Evolutionary conservation across 768 basidiomycete species (phyloP).

Genomic region (Dacryopinax spathularia): DNA sequence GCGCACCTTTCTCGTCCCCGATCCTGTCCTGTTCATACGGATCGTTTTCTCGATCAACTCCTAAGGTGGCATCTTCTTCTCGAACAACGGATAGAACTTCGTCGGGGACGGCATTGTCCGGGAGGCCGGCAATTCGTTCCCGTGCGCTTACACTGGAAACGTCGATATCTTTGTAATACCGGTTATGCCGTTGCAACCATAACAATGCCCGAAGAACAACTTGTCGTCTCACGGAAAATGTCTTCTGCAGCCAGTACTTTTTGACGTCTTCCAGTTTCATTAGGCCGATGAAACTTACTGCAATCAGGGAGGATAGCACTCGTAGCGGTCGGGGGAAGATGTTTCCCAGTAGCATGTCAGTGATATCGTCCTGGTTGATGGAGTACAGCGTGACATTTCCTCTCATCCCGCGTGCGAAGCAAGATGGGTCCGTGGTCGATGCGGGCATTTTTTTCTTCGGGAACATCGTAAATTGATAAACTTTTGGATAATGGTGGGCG

Average conservation of each 20-base stretch:
- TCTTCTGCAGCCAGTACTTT: constrained; percentile 19
- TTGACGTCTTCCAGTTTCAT: constrained; percentile 14
- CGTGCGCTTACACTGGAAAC: constrained; percentile 15
- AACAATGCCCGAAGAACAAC: constrained; percentile 21
- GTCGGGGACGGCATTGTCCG: constrained; percentile 25
- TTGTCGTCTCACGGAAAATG: constrained; percentile 24
- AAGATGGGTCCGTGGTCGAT: neutral
- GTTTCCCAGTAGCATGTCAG: constrained; percentile 24
- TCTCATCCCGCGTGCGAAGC: constrained; percentile 22
- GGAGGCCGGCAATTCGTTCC: constrained; percentile 12
- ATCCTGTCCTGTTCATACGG: constrained; percentile 20
- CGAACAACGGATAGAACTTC: constrained; percentile 17
- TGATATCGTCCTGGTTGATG: constrained; percentile 19
- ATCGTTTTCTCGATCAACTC: constrained; percentile 19
- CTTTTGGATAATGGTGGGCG: constrained; percentile 20
- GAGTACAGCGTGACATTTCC: constrained; percentile 27
- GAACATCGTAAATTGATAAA: constrained; percentile 26
- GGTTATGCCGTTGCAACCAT: constrained; percentile 29
- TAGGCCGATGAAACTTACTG: constrained; percentile 26
- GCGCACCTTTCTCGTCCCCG: neutral
- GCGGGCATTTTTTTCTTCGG: constrained; percentile 19
- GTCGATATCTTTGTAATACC: constrained; percentile 22
- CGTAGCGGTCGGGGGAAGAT: constrained; percentile 23
- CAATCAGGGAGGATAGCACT: constrained; percentile 23
- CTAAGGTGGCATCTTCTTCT: constrained; percentile 10